Conservation (phyloP, 352 stramenopile genomes). For the Blastocystis sp. region DNA sequence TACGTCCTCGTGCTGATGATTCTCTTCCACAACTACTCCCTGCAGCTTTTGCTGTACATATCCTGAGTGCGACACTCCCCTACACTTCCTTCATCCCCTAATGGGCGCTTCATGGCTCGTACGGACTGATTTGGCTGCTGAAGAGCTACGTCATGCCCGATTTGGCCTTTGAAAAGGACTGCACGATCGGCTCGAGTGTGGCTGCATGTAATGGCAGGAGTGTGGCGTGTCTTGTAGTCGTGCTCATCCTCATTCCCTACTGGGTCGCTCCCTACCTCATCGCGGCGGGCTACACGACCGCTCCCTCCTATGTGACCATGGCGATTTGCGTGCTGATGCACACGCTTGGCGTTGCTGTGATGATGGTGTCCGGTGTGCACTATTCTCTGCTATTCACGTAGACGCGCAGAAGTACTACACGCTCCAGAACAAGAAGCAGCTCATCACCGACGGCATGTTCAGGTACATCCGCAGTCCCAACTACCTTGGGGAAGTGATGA, state of each 20-base stretch:
- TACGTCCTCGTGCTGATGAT: slow-evolving; percentile 65
- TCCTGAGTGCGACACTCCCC: background rate
- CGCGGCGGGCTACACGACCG: slow-evolving; percentile 26
- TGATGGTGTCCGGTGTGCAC: slow-evolving; percentile 48
- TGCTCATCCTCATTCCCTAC: slow-evolving; percentile 61
- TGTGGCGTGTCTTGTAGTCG: background rate
- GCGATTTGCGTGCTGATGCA: slow-evolving; percentile 16
- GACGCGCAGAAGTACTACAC: slow-evolving; percentile 71
- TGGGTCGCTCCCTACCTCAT: slow-evolving; percentile 63
- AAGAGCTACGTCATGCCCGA: slow-evolving; percentile 61
- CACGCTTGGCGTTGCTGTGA: slow-evolving; percentile 38
- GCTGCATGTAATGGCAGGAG: background rate
- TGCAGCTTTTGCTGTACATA: slow-evolving; percentile 42
- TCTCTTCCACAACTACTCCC: slow-evolving; percentile 43
- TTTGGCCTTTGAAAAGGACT: slow-evolving; percentile 37
- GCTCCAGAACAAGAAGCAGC: slow-evolving; percentile 53
- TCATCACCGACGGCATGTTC: slow-evolving; percentile 63
- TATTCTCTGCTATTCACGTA: background rate
- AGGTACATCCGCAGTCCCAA: slow-evolving; percentile 67
- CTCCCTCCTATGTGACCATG: slow-evolving; percentile 30
- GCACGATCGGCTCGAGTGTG: slow-evolving; percentile 50
- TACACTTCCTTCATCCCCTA: background rate
- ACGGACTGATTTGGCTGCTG: slow-evolving; percentile 58
- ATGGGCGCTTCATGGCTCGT: slow-evolving; percentile 59
- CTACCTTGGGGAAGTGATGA: slow-evolving; percentile 58